Evolutionary conservation across 192 early-diverging fungal genomes (phyloP).

Genomic region (Phlyctochytrium bullatum): DNA sequence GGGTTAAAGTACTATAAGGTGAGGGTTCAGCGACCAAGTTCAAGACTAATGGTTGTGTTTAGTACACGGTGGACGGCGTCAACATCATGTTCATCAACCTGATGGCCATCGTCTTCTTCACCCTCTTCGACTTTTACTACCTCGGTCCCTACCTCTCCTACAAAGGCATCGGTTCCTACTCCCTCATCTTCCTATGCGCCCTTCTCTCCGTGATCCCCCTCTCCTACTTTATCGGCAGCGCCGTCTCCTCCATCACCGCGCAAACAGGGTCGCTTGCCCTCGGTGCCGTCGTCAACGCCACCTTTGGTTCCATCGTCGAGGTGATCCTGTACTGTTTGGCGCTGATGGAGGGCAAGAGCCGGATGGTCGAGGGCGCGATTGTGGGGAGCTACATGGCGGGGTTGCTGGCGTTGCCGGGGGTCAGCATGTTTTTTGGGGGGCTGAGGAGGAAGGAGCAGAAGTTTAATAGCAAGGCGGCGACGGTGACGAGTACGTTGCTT

Average conservation of each 20-base stretch:
- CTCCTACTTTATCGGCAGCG: slow-evolving; percentile 96
- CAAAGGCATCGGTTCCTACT: slow-evolving; percentile 51
- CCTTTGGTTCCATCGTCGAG: slow-evolving; percentile 96
- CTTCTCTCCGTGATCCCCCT: slow-evolving; percentile 85
- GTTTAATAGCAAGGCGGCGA: slow-evolving; percentile 93
- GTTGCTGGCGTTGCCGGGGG: slow-evolving; percentile 86
- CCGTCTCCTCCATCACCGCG: slow-evolving; percentile 93
- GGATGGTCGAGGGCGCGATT: slow-evolving; percentile 85
- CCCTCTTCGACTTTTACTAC: slow-evolving; percentile 77
- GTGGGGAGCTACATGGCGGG: slow-evolving; percentile 90
- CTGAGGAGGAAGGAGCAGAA: slow-evolving; percentile 87
- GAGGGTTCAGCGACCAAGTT: too few species aligned
- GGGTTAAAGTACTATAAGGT: slow-evolving; percentile 93
- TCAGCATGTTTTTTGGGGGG: slow-evolving; percentile 91
- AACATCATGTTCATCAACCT: slow-evolving; percentile 97
- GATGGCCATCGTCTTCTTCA: slow-evolving; percentile 78
- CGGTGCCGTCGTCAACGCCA: slow-evolving; percentile 96
- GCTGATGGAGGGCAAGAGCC: slow-evolving; percentile 79
- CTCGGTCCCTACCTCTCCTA: slow-evolving; percentile 55
- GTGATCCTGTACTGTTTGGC: slow-evolving; percentile 91
- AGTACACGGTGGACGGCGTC: slow-evolving; percentile 90
- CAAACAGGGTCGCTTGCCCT: slow-evolving; percentile 84
- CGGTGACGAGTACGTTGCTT: slow-evolving; percentile 93
- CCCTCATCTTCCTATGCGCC: slow-evolving; percentile 63
- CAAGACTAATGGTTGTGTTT: neutral